Evolutionary conservation across 2,329 filamentous ascomycete species (phyloP).

Genomic region (Aspergillus amoenus): DNA sequence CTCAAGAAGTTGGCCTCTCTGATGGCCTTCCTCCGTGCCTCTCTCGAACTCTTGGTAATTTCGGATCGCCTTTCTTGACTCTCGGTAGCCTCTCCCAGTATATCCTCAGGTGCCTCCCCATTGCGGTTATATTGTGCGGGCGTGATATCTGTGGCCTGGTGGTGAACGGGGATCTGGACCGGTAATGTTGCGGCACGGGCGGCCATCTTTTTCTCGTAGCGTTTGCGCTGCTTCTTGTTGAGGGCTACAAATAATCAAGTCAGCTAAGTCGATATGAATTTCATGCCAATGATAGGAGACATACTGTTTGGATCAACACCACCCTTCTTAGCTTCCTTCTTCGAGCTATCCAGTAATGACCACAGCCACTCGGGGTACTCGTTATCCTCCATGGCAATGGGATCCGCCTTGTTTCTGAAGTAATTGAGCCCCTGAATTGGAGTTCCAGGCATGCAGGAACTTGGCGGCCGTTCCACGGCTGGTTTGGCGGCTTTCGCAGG

Average conservation of each 20-base stretch:
- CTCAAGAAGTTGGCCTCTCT: constrained; percentile 50
- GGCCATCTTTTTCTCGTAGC: constrained; percentile 48
- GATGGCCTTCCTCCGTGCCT: constrained; percentile 47
- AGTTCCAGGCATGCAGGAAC: constrained; percentile 42
- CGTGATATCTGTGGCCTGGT: constrained; percentile 47
- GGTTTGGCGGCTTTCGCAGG: constrained; percentile 30
- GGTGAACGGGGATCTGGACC: constrained; percentile 43
- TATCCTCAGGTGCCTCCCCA: constrained; percentile 20
- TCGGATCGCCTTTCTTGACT: constrained; percentile 40
- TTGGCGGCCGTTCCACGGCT: constrained; percentile 30
- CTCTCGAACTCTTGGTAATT: constrained; percentile 46
- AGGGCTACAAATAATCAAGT: constrained; percentile 32
- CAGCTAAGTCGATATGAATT: constrained; percentile 10
- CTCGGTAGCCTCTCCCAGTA: constrained; percentile 34
- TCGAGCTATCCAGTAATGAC: constrained; percentile 41
- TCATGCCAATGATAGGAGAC: constrained; percentile 10
- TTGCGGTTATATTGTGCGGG: constrained; percentile 36
- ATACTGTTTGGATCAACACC: constrained; percentile 43
- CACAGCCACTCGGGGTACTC: constrained; percentile 52
- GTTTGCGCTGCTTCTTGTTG: constrained; percentile 49
- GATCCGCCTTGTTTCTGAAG: constrained; percentile 47
- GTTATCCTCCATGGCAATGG: constrained; percentile 46
- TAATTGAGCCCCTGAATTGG: constrained; percentile 46
- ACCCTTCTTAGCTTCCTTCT: constrained; percentile 33
- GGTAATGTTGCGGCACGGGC: constrained; percentile 40